Base-by-base conservation (phyloP, 352 stramenopile genomes). In the Pythium aristosporum region DNA sequence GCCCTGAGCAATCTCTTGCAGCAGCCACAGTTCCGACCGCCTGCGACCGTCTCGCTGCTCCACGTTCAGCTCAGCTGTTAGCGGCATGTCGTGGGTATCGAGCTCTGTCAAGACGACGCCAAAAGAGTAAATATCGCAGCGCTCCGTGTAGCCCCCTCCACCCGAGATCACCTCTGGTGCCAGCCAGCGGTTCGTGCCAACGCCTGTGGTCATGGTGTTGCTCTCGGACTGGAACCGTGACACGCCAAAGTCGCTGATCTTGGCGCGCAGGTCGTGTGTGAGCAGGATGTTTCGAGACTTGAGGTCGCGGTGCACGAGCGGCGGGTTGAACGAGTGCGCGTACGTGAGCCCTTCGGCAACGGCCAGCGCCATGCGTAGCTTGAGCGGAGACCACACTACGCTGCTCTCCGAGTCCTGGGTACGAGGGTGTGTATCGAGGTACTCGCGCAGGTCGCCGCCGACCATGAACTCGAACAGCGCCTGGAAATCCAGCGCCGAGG, bases 91-190 rank as follows among this genome's bases (percentile, higher is more conserved):
- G 41, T 84, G 77, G 13, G 77, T 80, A 46, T 89, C 80, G 47
- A 89, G 64, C 51, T 89, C 80, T 1, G 66, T 73, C 0, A 90
- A 51, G 39, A 90, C 61, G 0, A 81, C 75, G 0, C 81, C 81
- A 18, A 90, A 80, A 1, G 76, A 80, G 41, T 82, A 90, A 9
- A 90, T 73, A 25, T 90, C 81, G 37, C 76, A 77, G 0, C 34
- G 18, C 54, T 61, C 39, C 11, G 13, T 44, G 39, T 61, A 61
- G 6, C 16, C 13, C 11, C 39, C 42, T 7, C 49, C 49, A 5
- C 49, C 49, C 13, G 28, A 9, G 16, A 56, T 15, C 0, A 56
- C 49, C 18, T 56, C 49, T 4, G 49, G 49, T 6, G 49, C 49
- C 15, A 56, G 32, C 49, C 49, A 56, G 15, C 49, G 49, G 15